Conservation (phyloP, 73 alveolate species). For the Tetrahymena malaccensis region DNA sequence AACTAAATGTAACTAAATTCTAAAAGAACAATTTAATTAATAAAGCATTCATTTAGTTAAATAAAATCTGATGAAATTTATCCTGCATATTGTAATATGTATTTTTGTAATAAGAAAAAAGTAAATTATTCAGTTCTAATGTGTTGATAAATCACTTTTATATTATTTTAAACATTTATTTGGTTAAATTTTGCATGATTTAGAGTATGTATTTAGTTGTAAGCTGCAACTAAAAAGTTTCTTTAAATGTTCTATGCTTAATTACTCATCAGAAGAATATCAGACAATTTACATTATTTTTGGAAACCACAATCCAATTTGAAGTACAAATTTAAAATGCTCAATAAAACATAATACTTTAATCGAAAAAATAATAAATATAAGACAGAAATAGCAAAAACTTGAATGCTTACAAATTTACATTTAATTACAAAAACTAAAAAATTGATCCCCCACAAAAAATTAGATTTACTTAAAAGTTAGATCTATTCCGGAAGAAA, state of each 20-base stretch:
- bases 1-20: background rate
- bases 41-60: no score
- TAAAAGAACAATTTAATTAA: background rate
- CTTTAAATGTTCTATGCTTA: background rate
- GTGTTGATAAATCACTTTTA: no score
- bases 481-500: background rate
- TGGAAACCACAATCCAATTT: background rate
- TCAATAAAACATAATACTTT: no score
- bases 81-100: no score
- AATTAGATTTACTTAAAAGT: background rate
- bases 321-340: background rate
- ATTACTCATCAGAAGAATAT: background rate
- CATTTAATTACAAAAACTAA: background rate
- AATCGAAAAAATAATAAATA: no score
- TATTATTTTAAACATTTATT: no score
- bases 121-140: no score
- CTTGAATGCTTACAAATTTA: no score
- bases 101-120: no score
- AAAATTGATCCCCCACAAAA: background rate
- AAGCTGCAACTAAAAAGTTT: no score
- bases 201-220: background rate
- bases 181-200: no score
- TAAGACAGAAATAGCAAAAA: background rate
- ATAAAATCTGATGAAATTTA: no score
- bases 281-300: background rate